Evolutionary conservation across 176 grass and related monocot genomes (phyloP).

Genomic region (Rhynchospora tenuis): DNA sequence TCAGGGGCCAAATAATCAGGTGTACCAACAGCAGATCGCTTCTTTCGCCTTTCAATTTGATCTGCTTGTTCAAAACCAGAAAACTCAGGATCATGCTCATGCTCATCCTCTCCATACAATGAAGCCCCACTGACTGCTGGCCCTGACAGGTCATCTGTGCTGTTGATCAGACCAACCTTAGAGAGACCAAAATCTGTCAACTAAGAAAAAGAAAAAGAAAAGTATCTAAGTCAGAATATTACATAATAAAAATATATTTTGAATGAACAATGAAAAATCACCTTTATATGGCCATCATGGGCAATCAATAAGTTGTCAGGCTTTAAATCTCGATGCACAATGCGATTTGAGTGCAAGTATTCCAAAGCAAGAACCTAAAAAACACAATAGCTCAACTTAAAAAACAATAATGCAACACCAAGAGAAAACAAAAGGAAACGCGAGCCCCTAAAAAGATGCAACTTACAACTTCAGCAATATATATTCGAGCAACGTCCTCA

Average conservation of each 20-base stretch:
- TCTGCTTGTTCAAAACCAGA: constrained; percentile 71
- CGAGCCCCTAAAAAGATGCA: constrained; percentile 10
- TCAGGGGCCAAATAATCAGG: constrained; percentile 99
- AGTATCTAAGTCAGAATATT: background rate
- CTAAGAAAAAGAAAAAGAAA: constrained; percentile 37
- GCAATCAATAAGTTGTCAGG: constrained; percentile 97
- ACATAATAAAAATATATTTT: background rate
- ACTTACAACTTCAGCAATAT: constrained; percentile 99
- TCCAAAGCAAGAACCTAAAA: constrained; percentile 95
- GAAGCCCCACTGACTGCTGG: constrained; percentile 82
- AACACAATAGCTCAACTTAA: constrained; percentile 26
- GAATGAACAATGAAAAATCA: constrained; percentile 18
- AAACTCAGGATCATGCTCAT: constrained; percentile 17
- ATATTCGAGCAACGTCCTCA: constrained; percentile 94
- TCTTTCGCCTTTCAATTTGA: constrained; percentile 70
- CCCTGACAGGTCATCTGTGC: constrained; percentile 91
- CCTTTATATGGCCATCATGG: constrained; percentile 99
- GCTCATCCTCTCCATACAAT: constrained; percentile 90
- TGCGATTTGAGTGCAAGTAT: constrained; percentile 88
- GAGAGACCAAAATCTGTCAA: constrained; percentile 99
- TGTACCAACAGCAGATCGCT: constrained; percentile 92
- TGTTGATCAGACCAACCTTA: constrained; percentile 99
- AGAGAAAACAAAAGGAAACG: constrained; percentile 20
- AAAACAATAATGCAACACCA: background rate
- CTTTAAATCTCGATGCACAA: constrained; percentile 98